These are phyloP conservation scores for Rosa multiflora DNA, from an alignment of 306 rosid species.

Conservation along the genomic window DNA sequence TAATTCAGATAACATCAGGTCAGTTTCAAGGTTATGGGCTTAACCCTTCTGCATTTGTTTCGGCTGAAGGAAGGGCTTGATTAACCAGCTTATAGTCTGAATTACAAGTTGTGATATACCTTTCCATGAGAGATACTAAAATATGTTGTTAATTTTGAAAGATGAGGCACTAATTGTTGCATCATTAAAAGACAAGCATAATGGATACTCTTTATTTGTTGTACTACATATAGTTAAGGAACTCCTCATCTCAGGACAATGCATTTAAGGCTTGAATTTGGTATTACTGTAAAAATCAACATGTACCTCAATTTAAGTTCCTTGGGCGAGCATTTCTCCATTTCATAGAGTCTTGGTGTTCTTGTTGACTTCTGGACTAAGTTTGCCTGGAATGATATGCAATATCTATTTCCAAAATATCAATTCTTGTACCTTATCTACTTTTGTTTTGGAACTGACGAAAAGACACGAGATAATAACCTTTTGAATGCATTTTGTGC, in stretches of 20 bases:
- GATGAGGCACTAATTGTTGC: background rate
- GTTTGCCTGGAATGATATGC: background rate
- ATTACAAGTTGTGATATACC: background rate
- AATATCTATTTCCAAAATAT: background rate
- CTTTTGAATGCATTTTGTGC: background rate
- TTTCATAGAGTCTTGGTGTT: background rate
- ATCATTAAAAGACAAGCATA: background rate
- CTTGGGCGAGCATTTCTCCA: background rate
- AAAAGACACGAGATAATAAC: background rate
- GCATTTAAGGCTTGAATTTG: background rate
- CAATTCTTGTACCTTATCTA: background rate
- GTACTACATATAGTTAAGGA: background rate
- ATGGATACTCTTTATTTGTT: background rate
- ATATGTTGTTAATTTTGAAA: background rate
- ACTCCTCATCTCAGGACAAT: background rate
- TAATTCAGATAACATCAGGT: slow-evolving; percentile 61
- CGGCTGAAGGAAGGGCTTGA: slow-evolving; percentile 7
- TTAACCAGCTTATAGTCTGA: slow-evolving; percentile 18
- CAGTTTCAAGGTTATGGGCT: slow-evolving; percentile 28
- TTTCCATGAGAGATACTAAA: background rate
- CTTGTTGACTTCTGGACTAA: background rate
- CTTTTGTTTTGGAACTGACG: background rate
- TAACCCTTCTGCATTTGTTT: slow-evolving; percentile 2
- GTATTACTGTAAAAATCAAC: background rate
- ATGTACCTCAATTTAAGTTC: background rate